Base-by-base conservation (phyloP, 1,139 yeast genomes). In the Zygosaccharomyces sapae region DNA sequence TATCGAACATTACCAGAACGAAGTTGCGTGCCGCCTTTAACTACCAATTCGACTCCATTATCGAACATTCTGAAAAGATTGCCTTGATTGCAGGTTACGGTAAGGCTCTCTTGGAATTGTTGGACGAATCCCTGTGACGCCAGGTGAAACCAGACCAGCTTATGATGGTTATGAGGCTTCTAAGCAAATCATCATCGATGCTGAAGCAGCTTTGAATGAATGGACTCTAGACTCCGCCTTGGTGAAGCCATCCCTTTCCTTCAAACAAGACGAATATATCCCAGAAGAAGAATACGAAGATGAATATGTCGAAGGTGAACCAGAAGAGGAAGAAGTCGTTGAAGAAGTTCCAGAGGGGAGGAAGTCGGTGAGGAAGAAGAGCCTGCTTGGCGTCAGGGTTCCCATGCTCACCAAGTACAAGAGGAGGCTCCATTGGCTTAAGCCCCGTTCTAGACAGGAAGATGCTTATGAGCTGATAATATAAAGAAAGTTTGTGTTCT, bases 41-140 rank as follows among this genome's bases (percentile, higher is more conserved):
- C 76, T 90, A 90, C 75, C 97, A 89, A 73, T 92, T 92, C 68
- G 98, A 92, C 69, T 89, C 97, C 52, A 77, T 89, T 62, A 86
- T 96, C 70, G 98, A 92, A 76, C 89, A 86, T 74, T 84, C 96
- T 61, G 98, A 92, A 77, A 92, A 92, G 76, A 77, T 86, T 62
- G 97, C 97, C 46, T 77, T 92, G 67, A 88, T 92, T 74, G 97
- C 97, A 59, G 97, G 97, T 61, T 92, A 92, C 78, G 97, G 98
- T 73, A 92, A 90, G 79, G 97, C 97, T 43, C 75, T 92, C 55
- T 80, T 92, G 68, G 97, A 92, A 76, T 81, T 92, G 69, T 80
- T 92, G 68, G 97, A 92, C 70, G 97, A 90, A 71, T 75, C 95
- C 94, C 97, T 54, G 97, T 92, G 58, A 90, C 97, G 56, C 98